These are phyloP conservation scores for Juglanconis oblonga DNA, from an alignment of 2,329 filamentous ascomycete genomes.

Conservation along the genomic window DNA sequence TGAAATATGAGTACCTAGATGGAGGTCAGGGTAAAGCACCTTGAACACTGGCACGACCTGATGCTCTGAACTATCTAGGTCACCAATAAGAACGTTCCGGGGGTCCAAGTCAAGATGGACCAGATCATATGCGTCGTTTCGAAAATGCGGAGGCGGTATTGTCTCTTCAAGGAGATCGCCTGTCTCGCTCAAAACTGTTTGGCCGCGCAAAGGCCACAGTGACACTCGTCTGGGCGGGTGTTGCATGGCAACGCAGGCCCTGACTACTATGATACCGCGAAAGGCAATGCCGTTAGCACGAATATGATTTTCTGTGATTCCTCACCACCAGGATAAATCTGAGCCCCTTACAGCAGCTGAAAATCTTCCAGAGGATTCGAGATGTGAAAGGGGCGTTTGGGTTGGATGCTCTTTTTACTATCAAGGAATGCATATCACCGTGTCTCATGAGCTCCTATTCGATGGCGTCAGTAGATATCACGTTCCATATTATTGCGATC, in stretches of 20 bases:
- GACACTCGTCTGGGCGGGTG: neutral
- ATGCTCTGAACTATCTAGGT: neutral
- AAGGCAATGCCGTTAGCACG: neutral
- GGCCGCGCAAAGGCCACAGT: neutral
- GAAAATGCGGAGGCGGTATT: neutral
- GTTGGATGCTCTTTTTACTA: too few relatives aligned
- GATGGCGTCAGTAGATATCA: too few relatives aligned
- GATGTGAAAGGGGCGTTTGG: too few relatives aligned
- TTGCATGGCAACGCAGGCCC: neutral
- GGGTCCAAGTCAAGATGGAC: constrained; percentile 4
- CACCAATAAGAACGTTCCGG: neutral
- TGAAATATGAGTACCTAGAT: too few relatives aligned
- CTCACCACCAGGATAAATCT: neutral
- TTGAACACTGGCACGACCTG: neutral
- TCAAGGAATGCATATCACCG: too few relatives aligned
- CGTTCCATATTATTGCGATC: too few relatives aligned
- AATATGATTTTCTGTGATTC: neutral
- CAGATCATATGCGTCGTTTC: neutral
- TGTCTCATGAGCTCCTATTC: too few relatives aligned
- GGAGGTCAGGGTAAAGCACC: neutral
- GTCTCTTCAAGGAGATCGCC: neutral
- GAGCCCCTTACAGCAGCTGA: neutral
- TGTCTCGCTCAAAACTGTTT: neutral
- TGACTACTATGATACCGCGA: neutral
- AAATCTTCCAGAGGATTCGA: neutral